These are phyloP conservation scores for Ceratocystis variospora DNA, from an alignment of 2,329 filamentous ascomycete species.

Conservation along the genomic window DNA sequence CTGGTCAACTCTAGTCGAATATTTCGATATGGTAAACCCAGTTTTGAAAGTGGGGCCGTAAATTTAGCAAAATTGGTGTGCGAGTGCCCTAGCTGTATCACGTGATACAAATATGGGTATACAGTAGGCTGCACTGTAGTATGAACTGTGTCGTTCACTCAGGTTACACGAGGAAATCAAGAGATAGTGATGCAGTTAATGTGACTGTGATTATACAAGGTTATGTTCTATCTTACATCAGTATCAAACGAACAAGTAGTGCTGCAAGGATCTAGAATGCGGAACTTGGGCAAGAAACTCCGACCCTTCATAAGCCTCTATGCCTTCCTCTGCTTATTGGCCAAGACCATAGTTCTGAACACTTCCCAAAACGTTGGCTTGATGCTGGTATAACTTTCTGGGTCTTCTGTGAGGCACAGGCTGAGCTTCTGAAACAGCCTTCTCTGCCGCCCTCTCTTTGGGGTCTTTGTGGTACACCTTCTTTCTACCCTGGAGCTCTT, in stretches of 20 bases:
- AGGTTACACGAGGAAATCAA: neutral
- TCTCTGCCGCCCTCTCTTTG: conserved; percentile 23
- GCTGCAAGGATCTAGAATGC: neutral
- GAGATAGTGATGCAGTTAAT: neutral
- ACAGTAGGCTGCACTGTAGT: neutral
- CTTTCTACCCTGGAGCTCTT: conserved; percentile 32
- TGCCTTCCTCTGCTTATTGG: conserved; percentile 7
- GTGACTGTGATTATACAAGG: conserved; percentile 17
- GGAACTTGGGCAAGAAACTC: conserved; percentile 1
- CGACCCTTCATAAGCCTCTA: neutral
- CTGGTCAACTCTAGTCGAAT: neutral
- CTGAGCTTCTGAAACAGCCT: conserved; percentile 25
- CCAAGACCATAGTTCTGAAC: conserved; percentile 30
- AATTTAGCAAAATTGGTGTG: conserved; percentile 9
- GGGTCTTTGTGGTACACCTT: conserved; percentile 25
- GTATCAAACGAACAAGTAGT: neutral
- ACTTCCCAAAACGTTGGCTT: conserved; percentile 25
- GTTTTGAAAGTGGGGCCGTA: neutral
- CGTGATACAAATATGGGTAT: neutral
- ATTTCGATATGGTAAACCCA: conserved; percentile 13
- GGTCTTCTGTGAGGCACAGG: neutral
- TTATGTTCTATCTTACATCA: conserved; percentile 18
- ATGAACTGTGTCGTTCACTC: neutral
- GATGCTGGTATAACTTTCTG: conserved; percentile 8
- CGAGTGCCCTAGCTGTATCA: conserved; percentile 10